Evolutionary conservation across 2,329 filamentous ascomycete genomes (phyloP).

Genomic region (Colletotrichum tropicale): DNA sequence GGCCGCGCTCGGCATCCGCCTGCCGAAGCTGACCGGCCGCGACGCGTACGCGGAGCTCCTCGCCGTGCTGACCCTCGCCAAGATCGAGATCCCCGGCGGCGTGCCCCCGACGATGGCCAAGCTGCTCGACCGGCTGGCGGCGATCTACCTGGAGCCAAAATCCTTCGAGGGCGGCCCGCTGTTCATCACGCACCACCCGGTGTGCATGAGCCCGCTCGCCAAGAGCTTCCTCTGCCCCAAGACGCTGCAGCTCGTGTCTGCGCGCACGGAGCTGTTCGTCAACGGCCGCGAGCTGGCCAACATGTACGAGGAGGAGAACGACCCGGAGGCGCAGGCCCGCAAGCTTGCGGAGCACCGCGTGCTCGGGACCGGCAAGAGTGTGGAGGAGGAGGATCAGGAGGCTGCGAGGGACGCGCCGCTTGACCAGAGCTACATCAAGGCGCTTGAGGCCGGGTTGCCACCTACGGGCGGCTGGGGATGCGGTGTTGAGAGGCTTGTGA

Average conservation of each 20-base stretch:
- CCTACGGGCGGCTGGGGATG: slow-evolving; percentile 97
- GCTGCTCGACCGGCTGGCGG: slow-evolving; percentile 82
- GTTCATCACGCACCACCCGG: slow-evolving; percentile 89
- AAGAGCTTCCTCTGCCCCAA: slow-evolving; percentile 79
- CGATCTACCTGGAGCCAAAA: slow-evolving; percentile 77
- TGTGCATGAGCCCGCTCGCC: slow-evolving; percentile 87
- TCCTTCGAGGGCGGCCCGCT: slow-evolving; percentile 68
- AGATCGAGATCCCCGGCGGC: slow-evolving; percentile 65
- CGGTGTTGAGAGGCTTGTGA: slow-evolving; percentile 87
- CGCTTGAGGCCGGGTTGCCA: slow-evolving; percentile 88
- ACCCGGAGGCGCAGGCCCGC: slow-evolving; percentile 80
- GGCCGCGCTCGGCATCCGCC: slow-evolving; percentile 62
- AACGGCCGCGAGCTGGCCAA: slow-evolving; percentile 85
- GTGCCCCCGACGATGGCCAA: slow-evolving; percentile 64
- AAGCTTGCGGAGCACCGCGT: slow-evolving; percentile 72
- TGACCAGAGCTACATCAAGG: slow-evolving; percentile 85
- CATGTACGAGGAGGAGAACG: slow-evolving; percentile 98
- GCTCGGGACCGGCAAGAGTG: slow-evolving; percentile 35
- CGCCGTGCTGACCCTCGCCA: slow-evolving; percentile 57
- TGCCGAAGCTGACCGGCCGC: slow-evolving; percentile 66
- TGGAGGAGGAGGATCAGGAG: slow-evolving; percentile 30
- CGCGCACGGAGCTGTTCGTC: slow-evolving; percentile 86
- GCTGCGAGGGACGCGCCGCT: slow-evolving; percentile 48
- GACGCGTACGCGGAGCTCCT: slow-evolving; percentile 65
- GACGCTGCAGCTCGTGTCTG: slow-evolving; percentile 75